phyloP scores from a whole-genome alignment of 139 green algal species.

The Yamagishiella unicocca region DNA sequence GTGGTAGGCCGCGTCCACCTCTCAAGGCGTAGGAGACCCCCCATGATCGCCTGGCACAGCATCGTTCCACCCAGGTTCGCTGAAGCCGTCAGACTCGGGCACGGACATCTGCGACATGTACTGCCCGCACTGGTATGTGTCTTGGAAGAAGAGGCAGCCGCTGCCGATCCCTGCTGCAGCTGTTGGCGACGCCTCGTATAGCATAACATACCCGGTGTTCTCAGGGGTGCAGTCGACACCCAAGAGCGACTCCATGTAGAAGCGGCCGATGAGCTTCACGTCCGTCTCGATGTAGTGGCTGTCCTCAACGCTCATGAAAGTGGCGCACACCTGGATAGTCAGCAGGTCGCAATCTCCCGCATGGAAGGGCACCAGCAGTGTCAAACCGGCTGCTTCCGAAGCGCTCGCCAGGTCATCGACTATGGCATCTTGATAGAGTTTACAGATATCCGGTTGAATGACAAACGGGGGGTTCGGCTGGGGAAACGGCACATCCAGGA shows the following conservation, averaged over 20 bases:
- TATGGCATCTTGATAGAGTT: background rate
- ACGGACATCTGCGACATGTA: too few species aligned
- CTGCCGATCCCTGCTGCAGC: background rate
- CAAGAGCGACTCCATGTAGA: background rate
- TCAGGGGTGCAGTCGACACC: background rate
- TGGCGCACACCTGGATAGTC: background rate
- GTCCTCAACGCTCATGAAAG: background rate
- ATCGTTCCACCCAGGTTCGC: too few species aligned
- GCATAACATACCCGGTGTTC: background rate
- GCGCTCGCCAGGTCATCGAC: background rate
- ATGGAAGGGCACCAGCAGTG: background rate
- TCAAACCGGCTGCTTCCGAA: background rate
- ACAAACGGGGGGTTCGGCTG: background rate
- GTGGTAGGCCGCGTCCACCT: too few species aligned
- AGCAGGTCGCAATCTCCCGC: background rate
- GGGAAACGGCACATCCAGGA: background rate
- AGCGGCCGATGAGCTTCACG: background rate
- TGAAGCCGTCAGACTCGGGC: too few species aligned
- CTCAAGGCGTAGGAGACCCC: too few species aligned
- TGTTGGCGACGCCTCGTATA: background rate
- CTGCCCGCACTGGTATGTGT: background rate
- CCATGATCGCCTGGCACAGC: too few species aligned
- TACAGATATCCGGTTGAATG: background rate
- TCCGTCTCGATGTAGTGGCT: background rate
- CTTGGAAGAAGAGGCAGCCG: background rate